Evolutionary conservation across 352 stramenopile genomes (phyloP), one percentile per base, ranked within the genome.

Genomic region (Aphanomyces invadans): DNA sequence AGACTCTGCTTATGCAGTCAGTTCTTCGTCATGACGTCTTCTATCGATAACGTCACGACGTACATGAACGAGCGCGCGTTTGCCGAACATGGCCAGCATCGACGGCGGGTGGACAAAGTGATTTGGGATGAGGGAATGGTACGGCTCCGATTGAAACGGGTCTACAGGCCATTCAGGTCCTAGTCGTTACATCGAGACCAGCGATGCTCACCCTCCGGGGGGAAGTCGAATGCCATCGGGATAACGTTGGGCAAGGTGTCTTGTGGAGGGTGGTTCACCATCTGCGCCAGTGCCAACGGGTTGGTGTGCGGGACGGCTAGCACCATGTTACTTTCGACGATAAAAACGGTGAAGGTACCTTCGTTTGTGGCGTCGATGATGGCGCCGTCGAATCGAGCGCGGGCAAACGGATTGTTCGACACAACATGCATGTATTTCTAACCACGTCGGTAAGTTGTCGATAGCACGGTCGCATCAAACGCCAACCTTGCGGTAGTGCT

Each of bases 401-500:
- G 77, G 25, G 86, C 83, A 59, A 78, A 95, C 19, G 75, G 65
- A 59, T 95, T 95, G 70, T 89, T 80, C 5, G 83, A 82, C 32
- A 95, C 71, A 25, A 90, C 77, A 36, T 75, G 71, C 33, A 95
- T 46, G 33, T 87, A 75, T 51, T 92, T 73, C 39, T 78, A 71
- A 75, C 73, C 28, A 28, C 23, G 21, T n/a, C n/a, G n/a, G n/a
- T n/a, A n/a, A n/a, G n/a, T n/a, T n/a, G n/a, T n/a, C n/a, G n/a
- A n/a, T n/a, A n/a, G n/a, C n/a, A n/a, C n/a, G n/a, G n/a, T n/a
- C n/a, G n/a, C n/a, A n/a, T n/a, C n/a, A n/a, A n/a, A n/a, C n/a
- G n/a, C n/a, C 28, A 65, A 88, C 81, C 76, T 92, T 92, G 63
- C 89, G 90, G 68, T 86, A 89, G 70, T 95, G 86, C 71, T 95